Conservation (phyloP, 306 rosid species). For the Quercus suber region DNA sequence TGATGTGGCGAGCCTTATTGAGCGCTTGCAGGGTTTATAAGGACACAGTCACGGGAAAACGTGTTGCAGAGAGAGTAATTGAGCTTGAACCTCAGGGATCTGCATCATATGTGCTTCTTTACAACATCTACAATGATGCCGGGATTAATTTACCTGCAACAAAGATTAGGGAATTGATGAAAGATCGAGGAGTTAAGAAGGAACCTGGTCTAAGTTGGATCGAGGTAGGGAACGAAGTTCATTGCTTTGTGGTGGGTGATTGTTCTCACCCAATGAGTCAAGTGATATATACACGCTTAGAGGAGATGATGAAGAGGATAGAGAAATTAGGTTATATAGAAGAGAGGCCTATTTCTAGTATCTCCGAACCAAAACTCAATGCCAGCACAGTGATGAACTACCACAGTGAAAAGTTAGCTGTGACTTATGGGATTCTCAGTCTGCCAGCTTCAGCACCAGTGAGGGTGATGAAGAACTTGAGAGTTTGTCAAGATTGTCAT, state of each 20-base stretch:
- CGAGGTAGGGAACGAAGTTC: slow-evolving; percentile 44
- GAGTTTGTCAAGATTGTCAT: slow-evolving; percentile 60
- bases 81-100: slow-evolving; percentile 54
- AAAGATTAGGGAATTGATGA: slow-evolving; percentile 49
- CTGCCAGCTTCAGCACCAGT: slow-evolving; percentile 54
- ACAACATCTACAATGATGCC: slow-evolving; percentile 49
- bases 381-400: slow-evolving; percentile 16
- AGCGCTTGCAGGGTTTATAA: slow-evolving; percentile 54
- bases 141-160: slow-evolving; percentile 36
- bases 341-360: slow-evolving; percentile 15
- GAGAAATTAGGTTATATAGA: slow-evolving; percentile 14
- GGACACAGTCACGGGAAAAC: slow-evolving; percentile 39
- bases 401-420: slow-evolving; percentile 68
- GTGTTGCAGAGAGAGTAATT: slow-evolving; percentile 46
- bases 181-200: slow-evolving; percentile 48
- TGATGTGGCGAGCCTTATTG: slow-evolving; percentile 53
- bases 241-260: slow-evolving; percentile 51
- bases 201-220: slow-evolving; percentile 76
- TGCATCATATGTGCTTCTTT: slow-evolving; percentile 59
- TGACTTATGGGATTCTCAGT: slow-evolving; percentile 47
- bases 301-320: slow-evolving; percentile 35
- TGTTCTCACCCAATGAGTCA: slow-evolving; percentile 42
- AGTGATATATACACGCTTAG: slow-evolving; percentile 35
- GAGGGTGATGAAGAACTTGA: slow-evolving; percentile 66
- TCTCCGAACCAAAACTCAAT: slow-evolving; percentile 6